A percentile compares a stretch with the other conserved stretches of the same genome.
Conservation (phyloP, 805 yeast genomes). For the Isabelozyma pseudorhagii region DNA sequence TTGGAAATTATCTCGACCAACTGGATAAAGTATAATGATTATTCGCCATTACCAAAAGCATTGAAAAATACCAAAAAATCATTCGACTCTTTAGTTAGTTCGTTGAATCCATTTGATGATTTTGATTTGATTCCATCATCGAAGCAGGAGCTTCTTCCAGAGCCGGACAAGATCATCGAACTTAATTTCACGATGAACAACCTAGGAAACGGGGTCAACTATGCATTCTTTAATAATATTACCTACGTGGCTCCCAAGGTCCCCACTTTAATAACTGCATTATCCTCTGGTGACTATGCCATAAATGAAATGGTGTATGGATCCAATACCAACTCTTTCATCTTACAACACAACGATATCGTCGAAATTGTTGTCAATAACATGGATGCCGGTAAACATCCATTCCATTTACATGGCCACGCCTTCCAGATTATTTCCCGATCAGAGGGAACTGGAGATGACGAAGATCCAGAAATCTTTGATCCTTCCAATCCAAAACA, state of each 20-base stretch:
- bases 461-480: constrained; percentile 49
- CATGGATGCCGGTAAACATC: constrained; percentile 88
- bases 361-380: constrained; percentile 84
- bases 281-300: constrained; percentile 64
- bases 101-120: constrained; percentile 48
- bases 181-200: constrained; percentile 81
- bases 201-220: constrained; percentile 82
- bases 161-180: constrained; percentile 67
- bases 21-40: constrained; percentile 55
- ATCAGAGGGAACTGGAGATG: constrained; percentile 57
- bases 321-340: constrained; percentile 70
- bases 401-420: constrained; percentile 97
- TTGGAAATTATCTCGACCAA: constrained; percentile 72
- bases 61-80: constrained; percentile 3
- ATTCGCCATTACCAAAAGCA: constrained; percentile 38
- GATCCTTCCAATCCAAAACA: constrained; percentile 26
- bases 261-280: constrained; percentile 78
- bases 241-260: constrained; percentile 79
- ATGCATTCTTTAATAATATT: constrained; percentile 93
- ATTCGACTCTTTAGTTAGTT: constrained; percentile 32
- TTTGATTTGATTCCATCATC: constrained; percentile 28
- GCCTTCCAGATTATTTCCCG: constrained; percentile 79
- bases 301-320: constrained; percentile 64
- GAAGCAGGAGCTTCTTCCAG: constrained; percentile 48
- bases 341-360: constrained; percentile 62